These are phyloP conservation scores for Sugiyamaella marilandica DNA, from an alignment of 805 yeast species.

Conservation along the genomic window DNA sequence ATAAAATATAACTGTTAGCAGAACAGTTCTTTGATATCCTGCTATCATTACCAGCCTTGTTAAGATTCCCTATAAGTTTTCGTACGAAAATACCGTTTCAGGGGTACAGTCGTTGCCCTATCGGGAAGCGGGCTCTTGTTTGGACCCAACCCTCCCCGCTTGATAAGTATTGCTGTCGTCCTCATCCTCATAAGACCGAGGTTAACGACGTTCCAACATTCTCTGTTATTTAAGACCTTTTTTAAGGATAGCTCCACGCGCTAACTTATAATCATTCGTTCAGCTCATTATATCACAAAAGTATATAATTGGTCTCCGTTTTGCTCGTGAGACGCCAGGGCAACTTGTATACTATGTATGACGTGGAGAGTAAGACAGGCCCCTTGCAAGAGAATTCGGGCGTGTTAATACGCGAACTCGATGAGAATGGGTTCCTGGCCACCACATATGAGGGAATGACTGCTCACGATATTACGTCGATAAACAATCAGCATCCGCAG, in stretches of 20 bases:
- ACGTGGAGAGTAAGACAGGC: background rate
- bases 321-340: background rate
- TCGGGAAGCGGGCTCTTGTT: background rate
- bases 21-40: too few relatives aligned
- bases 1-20: too few relatives aligned
- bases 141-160: background rate
- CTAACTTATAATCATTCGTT: background rate
- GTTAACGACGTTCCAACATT: background rate
- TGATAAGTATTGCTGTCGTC: background rate
- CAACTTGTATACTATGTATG: background rate
- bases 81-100: background rate
- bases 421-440: slow-evolving; percentile 22
- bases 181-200: background rate
- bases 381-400: background rate
- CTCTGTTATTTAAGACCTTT: background rate
- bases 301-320: background rate
- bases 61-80: too few relatives aligned
- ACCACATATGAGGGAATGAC: slow-evolving; percentile 18
- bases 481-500: background rate
- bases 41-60: too few relatives aligned
- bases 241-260: background rate
- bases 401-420: slow-evolving; percentile 17
- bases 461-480: slow-evolving; percentile 8
- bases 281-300: background rate
- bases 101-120: background rate